Evolutionary conservation across 2,329 filamentous ascomycete species (phyloP), one percentile per base, ranked within the genome.

Genomic region (Phaeosphaeria sp.): DNA sequence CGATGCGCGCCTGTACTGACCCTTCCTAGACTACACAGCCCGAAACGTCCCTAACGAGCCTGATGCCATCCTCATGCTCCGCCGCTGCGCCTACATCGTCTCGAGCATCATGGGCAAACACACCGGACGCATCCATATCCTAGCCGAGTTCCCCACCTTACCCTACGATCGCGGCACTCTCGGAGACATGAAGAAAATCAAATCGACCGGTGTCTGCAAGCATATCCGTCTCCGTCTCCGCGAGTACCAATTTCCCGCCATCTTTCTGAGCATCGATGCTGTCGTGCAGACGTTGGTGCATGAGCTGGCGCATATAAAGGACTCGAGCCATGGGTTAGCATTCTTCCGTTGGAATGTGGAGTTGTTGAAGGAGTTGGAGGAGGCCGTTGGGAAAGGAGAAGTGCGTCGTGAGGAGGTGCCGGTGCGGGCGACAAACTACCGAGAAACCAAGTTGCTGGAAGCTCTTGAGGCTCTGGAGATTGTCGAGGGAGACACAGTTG

Each of bases 271-370:
- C 2, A 46, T 43, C 8, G 15, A 51, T 3, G 2, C n/a, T 17
- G 11, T 57, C 9, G 39, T 54, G 1, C 43, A 45, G 18, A 54
- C 55, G 1, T 22, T 57, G 42, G 17, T 54, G 30, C 55, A 57
- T 47, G 55, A 57, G 18, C 51, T 57, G 17, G 51, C 55, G 40
- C 55, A 57, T 43, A 48, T 48, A 17, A 3, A 22, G 22, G 15
- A 9, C 15, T 5, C 15, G 24, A 24, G 15, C 11, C 49, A 51
- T 43, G 49, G 22, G 3, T 15, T 40, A 8, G n/a, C 5, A 15
- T 50, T 50, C 20, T 40, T 22, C 21, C 24, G 30, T 18, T 20
- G 30, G 3, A 48, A 48, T 33, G 25, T 27, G 15, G 17, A 30
- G 25, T 25, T 48, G 46, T 7, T 48, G 46, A 33, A 18, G 6